Percentiles rank a stretch among this genome's conserved stretches.
Conservation (phyloP, 2,329 filamentous ascomycete species). For the Hypomyces rosellus region DNA sequence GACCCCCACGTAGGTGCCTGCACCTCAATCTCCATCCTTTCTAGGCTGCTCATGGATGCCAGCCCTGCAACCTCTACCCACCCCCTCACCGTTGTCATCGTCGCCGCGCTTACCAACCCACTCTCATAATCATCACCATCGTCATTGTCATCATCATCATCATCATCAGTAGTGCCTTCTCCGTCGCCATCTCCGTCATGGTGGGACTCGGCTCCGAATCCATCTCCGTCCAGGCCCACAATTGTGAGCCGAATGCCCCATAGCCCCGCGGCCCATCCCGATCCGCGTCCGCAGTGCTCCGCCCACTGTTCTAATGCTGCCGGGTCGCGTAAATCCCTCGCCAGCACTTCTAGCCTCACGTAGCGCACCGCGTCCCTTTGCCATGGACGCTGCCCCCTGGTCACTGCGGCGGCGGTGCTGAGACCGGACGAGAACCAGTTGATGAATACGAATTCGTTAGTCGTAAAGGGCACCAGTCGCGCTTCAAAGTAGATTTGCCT, state of each 20-base stretch:
- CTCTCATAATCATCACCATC: too few species aligned
- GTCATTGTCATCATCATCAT: too few species aligned
- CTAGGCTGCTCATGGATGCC: slow-evolving; percentile 23
- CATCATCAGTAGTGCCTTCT: slow-evolving; percentile 1
- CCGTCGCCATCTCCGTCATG: slow-evolving; percentile 12
- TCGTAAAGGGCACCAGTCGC: slow-evolving; percentile 32
- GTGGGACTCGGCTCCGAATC: slow-evolving; percentile 9
- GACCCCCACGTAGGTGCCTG: slow-evolving; percentile 25
- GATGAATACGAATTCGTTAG: slow-evolving; percentile 41
- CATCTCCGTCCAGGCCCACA: slow-evolving; percentile 19
- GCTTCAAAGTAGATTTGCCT: slow-evolving; percentile 38
- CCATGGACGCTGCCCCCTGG: slow-evolving; percentile 34
- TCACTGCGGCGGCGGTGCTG: slow-evolving; percentile 32
- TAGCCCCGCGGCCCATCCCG: slow-evolving; percentile 28
- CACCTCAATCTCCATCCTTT: slow-evolving; percentile 37
- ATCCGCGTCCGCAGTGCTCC: slow-evolving; percentile 25
- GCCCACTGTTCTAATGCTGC: slow-evolving; percentile 27
- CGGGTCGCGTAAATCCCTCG: slow-evolving; percentile 28
- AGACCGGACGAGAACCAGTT: slow-evolving; percentile 41
- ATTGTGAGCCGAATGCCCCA: slow-evolving; percentile 36
- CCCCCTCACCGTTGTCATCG: slow-evolving; percentile 3
- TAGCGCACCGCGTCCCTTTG: slow-evolving; percentile 35
- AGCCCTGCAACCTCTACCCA: slow-evolving; percentile 26
- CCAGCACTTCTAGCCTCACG: slow-evolving; percentile 35
- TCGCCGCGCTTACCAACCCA: too few species aligned